Percentiles rank a stretch among this genome's conserved stretches.
Conservation (phyloP, 805 yeast genomes). For the Pichia eremophila region DNA sequence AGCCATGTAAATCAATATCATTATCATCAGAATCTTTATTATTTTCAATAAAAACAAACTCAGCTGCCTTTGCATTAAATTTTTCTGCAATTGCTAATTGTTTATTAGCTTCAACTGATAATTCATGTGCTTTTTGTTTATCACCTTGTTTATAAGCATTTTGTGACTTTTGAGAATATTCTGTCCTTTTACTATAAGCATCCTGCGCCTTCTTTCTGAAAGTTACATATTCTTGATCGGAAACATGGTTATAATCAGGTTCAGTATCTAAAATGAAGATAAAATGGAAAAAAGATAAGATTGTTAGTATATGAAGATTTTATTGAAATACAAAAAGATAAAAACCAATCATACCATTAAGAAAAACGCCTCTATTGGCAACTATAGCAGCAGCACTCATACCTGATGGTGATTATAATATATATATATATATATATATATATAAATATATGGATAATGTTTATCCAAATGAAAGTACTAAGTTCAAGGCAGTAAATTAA, state of each 20-base stretch:
- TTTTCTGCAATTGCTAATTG: conserved; percentile 53
- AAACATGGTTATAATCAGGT: conserved; percentile 63
- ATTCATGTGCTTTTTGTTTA: conserved; percentile 58
- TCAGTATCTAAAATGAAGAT: conserved; percentile 12
- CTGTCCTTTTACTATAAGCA: conserved; percentile 47
- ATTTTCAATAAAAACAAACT: conserved; percentile 78
- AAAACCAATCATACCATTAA: conserved; percentile 14
- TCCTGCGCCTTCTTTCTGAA: conserved; percentile 61
- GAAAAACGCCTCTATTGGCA: conserved; percentile 18
- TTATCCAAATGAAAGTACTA: no score
- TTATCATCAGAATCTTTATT: conserved; percentile 77
- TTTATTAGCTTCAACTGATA: conserved; percentile 60
- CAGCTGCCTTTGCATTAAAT: conserved; percentile 76
- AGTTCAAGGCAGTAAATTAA: no score
- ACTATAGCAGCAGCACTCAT: conserved; percentile 21
- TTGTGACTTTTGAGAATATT: conserved; percentile 61
- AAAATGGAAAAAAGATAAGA: background rate
- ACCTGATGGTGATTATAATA: background rate
- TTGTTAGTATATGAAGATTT: no score
- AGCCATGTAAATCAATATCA: conserved; percentile 91
- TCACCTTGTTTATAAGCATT: conserved; percentile 70
- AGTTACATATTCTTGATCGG: conserved; percentile 52
- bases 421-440: no score
- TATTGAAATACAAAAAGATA: background rate
- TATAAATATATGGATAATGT: no score